Conservation (phyloP, 2,329 filamentous ascomycete species). For the Claviceps maximensis region DNA sequence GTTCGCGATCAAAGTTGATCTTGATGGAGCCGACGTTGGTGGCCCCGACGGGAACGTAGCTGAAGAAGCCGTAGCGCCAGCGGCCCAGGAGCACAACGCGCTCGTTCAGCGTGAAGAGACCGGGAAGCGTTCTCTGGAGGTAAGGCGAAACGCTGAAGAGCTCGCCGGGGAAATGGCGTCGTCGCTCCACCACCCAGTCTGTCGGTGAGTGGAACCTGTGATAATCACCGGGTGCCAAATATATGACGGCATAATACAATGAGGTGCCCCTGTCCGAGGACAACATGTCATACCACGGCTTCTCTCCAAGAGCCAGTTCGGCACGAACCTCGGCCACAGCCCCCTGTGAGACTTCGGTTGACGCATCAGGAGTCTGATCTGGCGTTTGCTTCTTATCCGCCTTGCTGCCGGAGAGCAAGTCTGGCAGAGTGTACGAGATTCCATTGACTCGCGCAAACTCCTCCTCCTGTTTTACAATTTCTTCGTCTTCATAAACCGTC, state of each 20-base stretch:
- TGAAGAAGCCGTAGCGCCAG: slow-evolving; percentile 97
- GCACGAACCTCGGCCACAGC: slow-evolving; percentile 74
- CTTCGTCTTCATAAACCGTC: slow-evolving; percentile 36
- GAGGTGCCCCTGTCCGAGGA: slow-evolving; percentile 50
- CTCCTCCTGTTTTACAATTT: slow-evolving; percentile 65
- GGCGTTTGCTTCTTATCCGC: slow-evolving; percentile 30
- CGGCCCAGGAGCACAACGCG: slow-evolving; percentile 83
- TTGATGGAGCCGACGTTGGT: slow-evolving; percentile 96
- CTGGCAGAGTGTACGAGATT: slow-evolving; percentile 86
- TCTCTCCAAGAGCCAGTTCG: slow-evolving; percentile 62
- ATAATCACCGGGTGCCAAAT: slow-evolving; percentile 94
- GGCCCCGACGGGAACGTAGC: slow-evolving; percentile 86
- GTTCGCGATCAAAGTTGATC: slow-evolving; percentile 90
- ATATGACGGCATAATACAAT: slow-evolving; percentile 89
- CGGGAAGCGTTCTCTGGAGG: slow-evolving; percentile 80
- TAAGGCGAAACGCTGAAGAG: slow-evolving; percentile 92
- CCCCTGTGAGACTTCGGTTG: slow-evolving; percentile 46
- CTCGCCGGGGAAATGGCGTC: slow-evolving; percentile 96
- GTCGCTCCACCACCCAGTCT: slow-evolving; percentile 85
- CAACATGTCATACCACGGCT: slow-evolving; percentile 58
- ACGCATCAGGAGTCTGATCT: slow-evolving; percentile 56
- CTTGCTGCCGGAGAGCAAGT: slow-evolving; percentile 76
- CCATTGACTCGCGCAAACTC: slow-evolving; percentile 92
- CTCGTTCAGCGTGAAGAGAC: slow-evolving; percentile 93
- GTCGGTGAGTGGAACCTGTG: slow-evolving; percentile 95